Evolutionary conservation across 208 protist species (phyloP).

Genomic region (Jaenimonas drosophilae): DNA sequence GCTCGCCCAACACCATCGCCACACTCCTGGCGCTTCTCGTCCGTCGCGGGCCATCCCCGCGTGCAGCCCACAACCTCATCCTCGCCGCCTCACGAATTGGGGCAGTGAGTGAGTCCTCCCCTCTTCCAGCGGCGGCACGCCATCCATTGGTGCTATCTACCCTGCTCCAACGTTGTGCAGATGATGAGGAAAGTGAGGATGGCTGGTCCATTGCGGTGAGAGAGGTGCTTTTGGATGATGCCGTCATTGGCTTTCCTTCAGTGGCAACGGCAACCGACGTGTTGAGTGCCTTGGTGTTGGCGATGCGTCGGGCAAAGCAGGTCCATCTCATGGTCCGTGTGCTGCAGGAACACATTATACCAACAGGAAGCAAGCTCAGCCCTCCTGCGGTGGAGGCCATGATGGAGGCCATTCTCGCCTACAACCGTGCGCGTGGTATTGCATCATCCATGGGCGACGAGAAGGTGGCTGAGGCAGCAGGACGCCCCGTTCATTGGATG

Average conservation of each 20-base stretch:
- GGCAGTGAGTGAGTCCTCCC: neutral
- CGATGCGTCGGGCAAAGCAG: constrained; percentile 47
- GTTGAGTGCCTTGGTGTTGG: constrained; percentile 35
- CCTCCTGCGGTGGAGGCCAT: constrained; percentile 37
- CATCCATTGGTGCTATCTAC: constrained; percentile 50
- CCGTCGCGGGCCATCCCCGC: constrained; percentile 43
- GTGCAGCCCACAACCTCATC: constrained; percentile 28
- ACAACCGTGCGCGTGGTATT: constrained; percentile 35
- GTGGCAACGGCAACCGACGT: constrained; percentile 35
- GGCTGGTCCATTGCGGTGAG: constrained; percentile 34
- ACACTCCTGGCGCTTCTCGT: constrained; percentile 52
- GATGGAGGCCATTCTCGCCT: constrained; percentile 47
- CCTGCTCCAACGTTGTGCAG: constrained; percentile 46
- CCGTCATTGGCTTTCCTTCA: constrained; percentile 16
- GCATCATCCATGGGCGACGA: neutral
- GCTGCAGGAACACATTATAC: constrained; percentile 61
- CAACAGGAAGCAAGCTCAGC: constrained; percentile 26
- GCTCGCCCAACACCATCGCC: constrained; percentile 31
- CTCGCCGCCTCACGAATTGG: neutral
- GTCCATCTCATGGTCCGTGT: constrained; percentile 40
- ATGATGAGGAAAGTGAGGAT: constrained; percentile 2
- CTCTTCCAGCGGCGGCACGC: constrained; percentile 9
- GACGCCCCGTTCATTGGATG: constrained; percentile 50
- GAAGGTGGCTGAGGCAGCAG: neutral
- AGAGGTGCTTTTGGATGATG: constrained; percentile 27